phyloP scores from a whole-genome alignment of 331 rosid species.

The Erythrophleum ivorense region DNA sequence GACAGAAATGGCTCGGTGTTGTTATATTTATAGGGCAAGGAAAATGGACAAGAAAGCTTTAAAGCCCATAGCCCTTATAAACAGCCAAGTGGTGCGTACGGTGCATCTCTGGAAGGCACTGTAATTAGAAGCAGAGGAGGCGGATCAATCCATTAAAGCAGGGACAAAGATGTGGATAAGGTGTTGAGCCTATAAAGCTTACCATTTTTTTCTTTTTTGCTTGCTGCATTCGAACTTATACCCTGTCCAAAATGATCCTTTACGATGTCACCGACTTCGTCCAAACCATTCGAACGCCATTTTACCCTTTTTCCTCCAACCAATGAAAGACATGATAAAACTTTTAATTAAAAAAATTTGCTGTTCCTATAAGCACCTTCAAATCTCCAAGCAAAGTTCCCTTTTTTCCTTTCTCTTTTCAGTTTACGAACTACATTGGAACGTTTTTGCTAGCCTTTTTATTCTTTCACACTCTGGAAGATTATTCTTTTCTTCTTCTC shows the following conservation, averaged over 20 bases:
- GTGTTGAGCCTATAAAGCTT: conserved; percentile 1
- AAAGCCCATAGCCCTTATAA: not conserved
- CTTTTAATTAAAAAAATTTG: not conserved
- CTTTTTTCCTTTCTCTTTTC: conserved; percentile 33
- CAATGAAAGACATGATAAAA: conserved; percentile 10
- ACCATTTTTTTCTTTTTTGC: conserved; percentile 26
- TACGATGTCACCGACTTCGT: not conserved
- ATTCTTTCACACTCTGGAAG: conserved; percentile 35
- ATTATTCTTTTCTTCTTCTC: conserved; percentile 61
- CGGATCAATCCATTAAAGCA: not conserved
- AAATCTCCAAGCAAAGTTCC: conserved; percentile 45
- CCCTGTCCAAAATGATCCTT: not conserved
- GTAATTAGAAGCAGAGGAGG: conserved; percentile 5
- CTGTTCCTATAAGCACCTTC: conserved; percentile 6
- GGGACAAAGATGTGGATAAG: conserved; percentile 22
- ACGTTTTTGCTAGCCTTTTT: conserved; percentile 39
- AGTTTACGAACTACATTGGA: conserved; percentile 32
- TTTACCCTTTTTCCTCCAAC: conserved; percentile 28
- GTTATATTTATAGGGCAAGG: not conserved
- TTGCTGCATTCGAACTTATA: not conserved
- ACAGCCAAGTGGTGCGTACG: not conserved
- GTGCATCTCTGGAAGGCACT: not conserved
- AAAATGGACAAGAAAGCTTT: not conserved
- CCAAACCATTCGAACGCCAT: not conserved
- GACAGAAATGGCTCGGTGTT: not conserved